phyloP scores from a whole-genome alignment of 2,329 filamentous ascomycete species.

The Sclerotiophoma versabilis region DNA sequence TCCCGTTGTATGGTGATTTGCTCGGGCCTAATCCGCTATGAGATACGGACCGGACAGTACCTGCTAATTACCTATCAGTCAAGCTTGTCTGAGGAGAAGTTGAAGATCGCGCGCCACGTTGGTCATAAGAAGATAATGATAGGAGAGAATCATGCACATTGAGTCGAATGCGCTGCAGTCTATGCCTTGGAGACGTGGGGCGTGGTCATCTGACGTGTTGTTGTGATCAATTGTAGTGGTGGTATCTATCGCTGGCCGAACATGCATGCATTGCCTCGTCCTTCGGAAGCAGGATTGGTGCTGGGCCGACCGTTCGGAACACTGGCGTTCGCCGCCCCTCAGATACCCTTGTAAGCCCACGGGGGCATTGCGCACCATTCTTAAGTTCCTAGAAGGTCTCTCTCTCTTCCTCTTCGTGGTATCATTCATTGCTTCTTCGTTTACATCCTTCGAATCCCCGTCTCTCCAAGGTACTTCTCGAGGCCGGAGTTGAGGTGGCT shows the following conservation, averaged over 20 bases:
- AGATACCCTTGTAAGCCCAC: slow-evolving; percentile 9
- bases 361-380: slow-evolving; percentile 13
- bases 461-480: slow-evolving; percentile 85
- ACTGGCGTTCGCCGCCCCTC: slow-evolving; percentile 14
- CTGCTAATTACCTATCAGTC: slow-evolving; percentile 16
- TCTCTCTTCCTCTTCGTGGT: slow-evolving; percentile 72
- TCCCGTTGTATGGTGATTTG: slow-evolving; percentile 11
- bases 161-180: slow-evolving; percentile 17
- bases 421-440: slow-evolving; percentile 7
- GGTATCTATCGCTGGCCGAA: slow-evolving; percentile 37
- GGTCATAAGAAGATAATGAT: slow-evolving; percentile 29
- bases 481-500: slow-evolving; percentile 79
- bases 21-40: slow-evolving; percentile 1
- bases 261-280: slow-evolving; percentile 34
- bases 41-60: slow-evolving; percentile 8
- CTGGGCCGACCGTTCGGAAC: slow-evolving; percentile 23
- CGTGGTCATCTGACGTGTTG: slow-evolving; percentile 32
- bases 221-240: slow-evolving; percentile 29
- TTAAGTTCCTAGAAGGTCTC: slow-evolving; percentile 71
- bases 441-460: slow-evolving; percentile 84
- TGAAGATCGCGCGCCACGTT: slow-evolving; percentile 22
- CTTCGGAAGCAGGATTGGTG: slow-evolving; percentile 25
- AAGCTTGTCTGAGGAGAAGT: neutral
- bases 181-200: slow-evolving; percentile 36
- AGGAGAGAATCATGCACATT: slow-evolving; percentile 24